Evolutionary conservation across 176 grass and related monocot genomes (phyloP).

Genomic region (Aegilops tauschii): DNA sequence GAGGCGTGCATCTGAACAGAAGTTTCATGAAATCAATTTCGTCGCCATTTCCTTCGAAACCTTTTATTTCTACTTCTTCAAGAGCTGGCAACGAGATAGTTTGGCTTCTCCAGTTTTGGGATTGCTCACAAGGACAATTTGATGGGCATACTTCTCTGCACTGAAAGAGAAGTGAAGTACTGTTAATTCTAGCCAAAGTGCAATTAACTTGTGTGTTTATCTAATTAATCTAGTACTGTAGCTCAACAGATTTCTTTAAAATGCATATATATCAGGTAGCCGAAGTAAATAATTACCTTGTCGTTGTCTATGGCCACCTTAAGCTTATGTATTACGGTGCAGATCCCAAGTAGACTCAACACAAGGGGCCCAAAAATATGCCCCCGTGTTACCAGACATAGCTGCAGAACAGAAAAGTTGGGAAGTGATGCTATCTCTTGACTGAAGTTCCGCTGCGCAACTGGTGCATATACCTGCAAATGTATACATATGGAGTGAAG

Average conservation of each 20-base stretch:
- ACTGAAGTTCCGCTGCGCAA: not conserved
- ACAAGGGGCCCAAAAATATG: not conserved
- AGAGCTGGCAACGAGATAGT: not conserved
- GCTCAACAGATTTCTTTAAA: not conserved
- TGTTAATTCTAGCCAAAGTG: not conserved
- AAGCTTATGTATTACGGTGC: not conserved
- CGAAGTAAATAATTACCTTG: not conserved
- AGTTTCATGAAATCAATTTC: constrained; percentile 23
- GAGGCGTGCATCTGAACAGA: not conserved
- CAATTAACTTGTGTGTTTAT: not conserved
- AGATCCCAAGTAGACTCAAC: not conserved
- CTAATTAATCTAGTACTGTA: not conserved
- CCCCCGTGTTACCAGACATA: not conserved
- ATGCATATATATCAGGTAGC: not conserved
- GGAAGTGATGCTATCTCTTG: not conserved
- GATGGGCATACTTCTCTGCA: not conserved
- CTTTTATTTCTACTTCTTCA: not conserved
- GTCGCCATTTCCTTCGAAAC: not conserved
- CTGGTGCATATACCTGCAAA: not conserved
- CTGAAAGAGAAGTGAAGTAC: not conserved
- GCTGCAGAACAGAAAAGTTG: not conserved
- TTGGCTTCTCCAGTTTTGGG: not conserved
- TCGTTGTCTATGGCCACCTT: not conserved
- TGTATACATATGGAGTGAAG: too few species aligned
- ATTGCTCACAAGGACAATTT: not conserved